Evolutionary conservation across 2,329 filamentous ascomycete species (phyloP), one percentile per base, ranked within the genome.

Genomic region (Colletotrichum salicis): DNA sequence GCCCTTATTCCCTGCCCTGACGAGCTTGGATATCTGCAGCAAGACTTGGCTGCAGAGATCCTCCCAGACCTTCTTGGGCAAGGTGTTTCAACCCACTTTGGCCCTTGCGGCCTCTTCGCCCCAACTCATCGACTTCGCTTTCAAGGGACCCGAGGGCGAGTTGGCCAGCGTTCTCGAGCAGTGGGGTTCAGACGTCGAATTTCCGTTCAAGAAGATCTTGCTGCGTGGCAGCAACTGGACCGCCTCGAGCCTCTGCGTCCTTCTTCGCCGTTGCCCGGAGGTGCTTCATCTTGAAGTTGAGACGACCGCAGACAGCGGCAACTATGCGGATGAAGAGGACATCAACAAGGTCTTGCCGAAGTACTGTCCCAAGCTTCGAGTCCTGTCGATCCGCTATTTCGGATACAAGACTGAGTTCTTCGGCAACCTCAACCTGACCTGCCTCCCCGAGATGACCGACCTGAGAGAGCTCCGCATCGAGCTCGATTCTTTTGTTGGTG

Each of bases 401-500:
- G 64, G 64, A 45, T n/a, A 19, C 29, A 24, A 31, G 15, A 8
- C 22, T 10, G 8, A n/a, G 4, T 71, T 71, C 31, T 69, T 69
- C 13, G 15, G 31, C 8, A 24, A 27, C 6, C 22, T 5, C 12
- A 24, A 11, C 27, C 12, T 71, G 10, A 69, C 19, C 27, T 71
- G 69, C 27, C 69, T 71, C 8, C 41, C 69, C 11, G n/a, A 59
- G 27, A 64, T 71, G 69, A 1, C 7, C 24, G 33, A 59, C 10
- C 33, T 71, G 3, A 48, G 35, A 35, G 64, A 71, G 31, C 69
- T 71, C 8, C 69, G 64, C n/a, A 64, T 71, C 27, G 45, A 62
- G 5, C 22, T 69, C 7, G 58, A 59, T 15, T 54, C 51, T 33
- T 64, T 71, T 15, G 52, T 71, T 71, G 19, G 5, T 29, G 1